A percentile compares a stretch with the other conserved stretches of the same genome.
Evolutionary conservation across 208 protist species (phyloP).

Genomic region (Trypanosoma brucei): DNA sequence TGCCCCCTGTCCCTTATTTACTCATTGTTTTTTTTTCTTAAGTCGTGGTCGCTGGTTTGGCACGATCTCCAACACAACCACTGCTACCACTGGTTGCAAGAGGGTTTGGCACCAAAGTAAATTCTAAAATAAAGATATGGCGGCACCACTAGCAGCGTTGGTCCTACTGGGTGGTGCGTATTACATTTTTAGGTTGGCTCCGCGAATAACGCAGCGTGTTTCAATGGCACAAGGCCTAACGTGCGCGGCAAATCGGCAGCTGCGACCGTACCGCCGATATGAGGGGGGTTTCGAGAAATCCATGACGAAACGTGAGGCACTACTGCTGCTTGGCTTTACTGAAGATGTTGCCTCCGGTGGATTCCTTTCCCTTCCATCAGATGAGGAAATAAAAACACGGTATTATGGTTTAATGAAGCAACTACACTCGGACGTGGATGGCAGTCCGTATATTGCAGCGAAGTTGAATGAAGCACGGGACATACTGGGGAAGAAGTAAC

Average conservation of each 20-base stretch:
- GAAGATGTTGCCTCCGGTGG: conserved; percentile 22
- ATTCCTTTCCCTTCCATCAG: conserved; percentile 26
- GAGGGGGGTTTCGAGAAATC: conserved; percentile 58
- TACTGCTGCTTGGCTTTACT: conserved; percentile 57
- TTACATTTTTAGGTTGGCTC: conserved; percentile 44
- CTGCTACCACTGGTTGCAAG: no score
- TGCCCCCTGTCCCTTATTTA: no score
- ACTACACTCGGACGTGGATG: conserved; percentile 71
- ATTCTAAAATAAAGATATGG: conserved; percentile 6
- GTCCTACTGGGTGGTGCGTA: conserved; percentile 39
- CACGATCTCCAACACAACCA: no score
- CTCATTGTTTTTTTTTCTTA: no score
- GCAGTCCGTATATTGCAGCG: conserved; percentile 61
- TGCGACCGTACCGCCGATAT: conserved; percentile 41
- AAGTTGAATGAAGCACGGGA: conserved; percentile 86
- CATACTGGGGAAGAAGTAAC: conserved; percentile 33
- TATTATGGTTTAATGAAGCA: conserved; percentile 69
- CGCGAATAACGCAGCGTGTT: conserved; percentile 48
- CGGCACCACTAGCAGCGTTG: conserved; percentile 40
- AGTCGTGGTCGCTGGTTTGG: no score
- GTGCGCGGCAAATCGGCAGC: conserved; percentile 5
- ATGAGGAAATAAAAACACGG: conserved; percentile 58
- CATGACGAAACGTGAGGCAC: conserved; percentile 68
- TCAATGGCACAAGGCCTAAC: conserved; percentile 17
- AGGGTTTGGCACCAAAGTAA: no score